phyloP scores from a whole-genome alignment of 176 grass and related monocot species.

The Zea luxurians region DNA sequence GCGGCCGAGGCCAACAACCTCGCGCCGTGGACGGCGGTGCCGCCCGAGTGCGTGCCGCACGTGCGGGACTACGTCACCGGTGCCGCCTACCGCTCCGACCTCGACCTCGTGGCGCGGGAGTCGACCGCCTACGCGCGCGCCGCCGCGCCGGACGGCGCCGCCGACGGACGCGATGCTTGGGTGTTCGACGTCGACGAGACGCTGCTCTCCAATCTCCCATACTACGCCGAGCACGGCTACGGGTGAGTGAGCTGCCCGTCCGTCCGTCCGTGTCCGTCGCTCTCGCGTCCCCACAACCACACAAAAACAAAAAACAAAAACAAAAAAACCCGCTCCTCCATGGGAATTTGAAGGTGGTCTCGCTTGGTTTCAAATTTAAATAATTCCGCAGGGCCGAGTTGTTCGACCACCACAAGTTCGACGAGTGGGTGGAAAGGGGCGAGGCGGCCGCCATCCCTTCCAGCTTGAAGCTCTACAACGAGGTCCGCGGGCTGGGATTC shows the following conservation, averaged over 20 bases:
- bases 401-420: slow-evolving; percentile 59
- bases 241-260: slow-evolving; percentile 39
- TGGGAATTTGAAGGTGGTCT: not conserved
- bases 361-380: slow-evolving; percentile 15
- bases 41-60: slow-evolving; percentile 44
- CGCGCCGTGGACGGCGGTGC: slow-evolving; percentile 35
- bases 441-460: slow-evolving; percentile 66
- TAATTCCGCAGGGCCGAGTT: slow-evolving; percentile 39
- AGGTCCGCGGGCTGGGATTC: slow-evolving; percentile 58
- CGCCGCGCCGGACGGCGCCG: not conserved
- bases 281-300: not conserved
- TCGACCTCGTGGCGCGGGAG: slow-evolving; percentile 55
- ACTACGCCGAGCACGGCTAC: slow-evolving; percentile 65
- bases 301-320: no score
- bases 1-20: slow-evolving; percentile 79
- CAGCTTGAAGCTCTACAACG: slow-evolving; percentile 63
- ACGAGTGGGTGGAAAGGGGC: slow-evolving; percentile 70
- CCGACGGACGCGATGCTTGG: slow-evolving; percentile 50
- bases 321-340: not conserved
- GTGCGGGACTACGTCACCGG: slow-evolving; percentile 67
- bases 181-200: slow-evolving; percentile 91
- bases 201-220: slow-evolving; percentile 74
- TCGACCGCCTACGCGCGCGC: slow-evolving; percentile 50
- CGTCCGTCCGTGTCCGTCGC: not conserved
- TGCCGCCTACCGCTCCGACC: slow-evolving; percentile 56